These are phyloP conservation scores for Alternaria sp. DNA, from an alignment of 2,329 filamentous ascomycete species.

Conservation along the genomic window DNA sequence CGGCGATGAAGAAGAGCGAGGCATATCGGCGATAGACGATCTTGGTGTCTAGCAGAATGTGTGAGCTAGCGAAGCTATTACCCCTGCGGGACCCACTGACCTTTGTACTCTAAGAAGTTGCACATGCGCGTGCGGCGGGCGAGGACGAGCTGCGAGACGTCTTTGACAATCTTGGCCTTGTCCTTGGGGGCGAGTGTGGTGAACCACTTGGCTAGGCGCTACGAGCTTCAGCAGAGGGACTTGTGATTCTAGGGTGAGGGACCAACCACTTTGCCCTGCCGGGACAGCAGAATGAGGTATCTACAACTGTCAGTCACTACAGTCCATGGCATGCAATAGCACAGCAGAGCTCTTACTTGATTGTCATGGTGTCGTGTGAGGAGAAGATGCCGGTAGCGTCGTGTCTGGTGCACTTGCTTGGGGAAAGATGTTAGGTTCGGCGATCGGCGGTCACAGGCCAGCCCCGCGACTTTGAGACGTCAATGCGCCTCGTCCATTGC, in stretches of 20 bases:
- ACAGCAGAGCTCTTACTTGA: conserved; percentile 57
- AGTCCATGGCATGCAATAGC: neutral
- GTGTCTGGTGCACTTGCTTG: conserved; percentile 11
- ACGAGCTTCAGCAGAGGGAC: conserved; percentile 46
- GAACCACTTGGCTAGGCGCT: conserved; percentile 99
- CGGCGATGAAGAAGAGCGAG: conserved; percentile 98
- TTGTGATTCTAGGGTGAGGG: conserved; percentile 42
- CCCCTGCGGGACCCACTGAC: conserved; percentile 58
- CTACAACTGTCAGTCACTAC: conserved; percentile 58
- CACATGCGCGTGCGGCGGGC: conserved; percentile 98
- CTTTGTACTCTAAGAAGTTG: conserved; percentile 99
- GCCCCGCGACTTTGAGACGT: conserved; percentile 35
- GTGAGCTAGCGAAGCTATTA: conserved; percentile 35
- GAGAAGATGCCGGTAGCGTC: conserved; percentile 16
- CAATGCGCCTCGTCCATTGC: conserved; percentile 28
- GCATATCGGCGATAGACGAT: conserved; percentile 99
- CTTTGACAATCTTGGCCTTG: conserved; percentile 99
- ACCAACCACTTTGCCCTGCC: conserved; percentile 98
- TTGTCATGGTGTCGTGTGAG: conserved; percentile 58
- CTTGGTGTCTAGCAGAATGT: conserved; percentile 78
- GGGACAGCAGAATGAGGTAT: conserved; percentile 95
- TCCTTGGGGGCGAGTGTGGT: conserved; percentile 96
- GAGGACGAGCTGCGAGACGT: conserved; percentile 96
- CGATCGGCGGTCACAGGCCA: conserved; percentile 29
- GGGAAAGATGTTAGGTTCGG: conserved; percentile 22